Base-by-base conservation (phyloP, 805 yeast genomes). In the Nematodospora valgi region DNA sequence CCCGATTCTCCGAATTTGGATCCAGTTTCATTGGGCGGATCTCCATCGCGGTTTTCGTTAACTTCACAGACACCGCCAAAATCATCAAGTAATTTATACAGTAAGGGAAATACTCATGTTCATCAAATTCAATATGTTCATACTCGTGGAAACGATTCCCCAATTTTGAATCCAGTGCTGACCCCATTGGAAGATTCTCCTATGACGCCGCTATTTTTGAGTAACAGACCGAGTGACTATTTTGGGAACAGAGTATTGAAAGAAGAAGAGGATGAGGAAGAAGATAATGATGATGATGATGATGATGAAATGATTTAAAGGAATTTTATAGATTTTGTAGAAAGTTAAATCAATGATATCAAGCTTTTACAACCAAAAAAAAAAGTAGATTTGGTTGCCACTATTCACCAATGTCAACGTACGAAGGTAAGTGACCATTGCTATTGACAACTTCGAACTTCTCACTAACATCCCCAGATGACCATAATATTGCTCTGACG, bases 41-140 rank as follows among this genome's bases (percentile, higher is more conserved):
- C 79, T 0, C 82, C 82, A 1, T 73, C 80, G 4, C 52, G 74
- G 32, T 74, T 76, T 41, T 70, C 75, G 67, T 54, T 76, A 29
- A 61, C 68, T n/a, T 64, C 72, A 14, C 71, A 70, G 34, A 72
- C 80, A 0, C 80, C 80, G 1, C 80, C 80, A 12, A 48, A 46
- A 43, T 59, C 59, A 22, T 53, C 45, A 17, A 52, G 43, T 37
- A 22, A 24, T 17, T 23, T 34, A 7, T 30, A 27, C 22, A 35
- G 18, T 52, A 57, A 12, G 31, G 44, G 40, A 37, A 43, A 46
- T 35, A 54, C 43, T 24, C 47, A 51, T 6, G 41, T 51, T 14
- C 37, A 44, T 30, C 54, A 40, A 13, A 34, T 38, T 38, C 42
- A 36, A 34, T 15, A 24, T 14, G 25, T 15, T 18, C 23, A 9